Percentiles rank a stretch among this genome's conserved stretches.
Evolutionary conservation across 2,329 filamentous ascomycete species (phyloP).

Genomic region (Fusarium circinatum): DNA sequence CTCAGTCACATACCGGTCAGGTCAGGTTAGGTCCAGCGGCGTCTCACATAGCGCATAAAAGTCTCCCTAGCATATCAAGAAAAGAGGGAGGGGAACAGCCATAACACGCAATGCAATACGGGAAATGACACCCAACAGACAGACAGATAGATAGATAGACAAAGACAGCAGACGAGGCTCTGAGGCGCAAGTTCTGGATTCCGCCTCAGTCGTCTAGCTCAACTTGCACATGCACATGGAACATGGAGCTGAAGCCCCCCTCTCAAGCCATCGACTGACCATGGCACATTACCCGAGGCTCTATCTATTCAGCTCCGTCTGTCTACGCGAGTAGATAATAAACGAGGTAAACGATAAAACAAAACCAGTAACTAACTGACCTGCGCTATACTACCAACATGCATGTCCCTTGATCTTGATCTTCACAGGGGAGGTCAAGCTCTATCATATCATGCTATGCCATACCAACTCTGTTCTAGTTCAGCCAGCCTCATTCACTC

Average conservation of each 20-base stretch:
- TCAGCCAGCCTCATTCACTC: constrained; percentile 23
- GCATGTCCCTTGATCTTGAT: neutral
- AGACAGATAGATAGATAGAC: neutral
- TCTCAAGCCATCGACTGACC: constrained; percentile 21
- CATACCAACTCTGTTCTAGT: constrained; percentile 3
- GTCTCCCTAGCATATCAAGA: neutral
- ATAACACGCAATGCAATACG: neutral
- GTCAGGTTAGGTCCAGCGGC: neutral
- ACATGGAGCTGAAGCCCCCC: constrained; percentile 26
- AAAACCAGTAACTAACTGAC: neutral
- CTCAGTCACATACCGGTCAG: neutral
- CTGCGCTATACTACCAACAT: neutral
- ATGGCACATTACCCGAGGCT: neutral
- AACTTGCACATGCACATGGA: constrained; percentile 16
- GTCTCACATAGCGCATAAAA: neutral
- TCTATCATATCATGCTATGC: neutral
- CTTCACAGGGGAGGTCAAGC: neutral
- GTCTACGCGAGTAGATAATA: neutral
- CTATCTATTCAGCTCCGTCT: constrained; percentile 19
- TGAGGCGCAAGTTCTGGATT: constrained; percentile 14
- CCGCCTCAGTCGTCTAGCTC: constrained; percentile 24
- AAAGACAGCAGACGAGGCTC: constrained; percentile 8
- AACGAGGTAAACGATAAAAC: neutral
- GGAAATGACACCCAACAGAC: constrained; percentile 8
- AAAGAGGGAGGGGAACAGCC: neutral